Evolutionary conservation across 2,329 filamentous ascomycete species (phyloP), one percentile per base, ranked within the genome.

Genomic region (Teratosphaeria epicoccoides): DNA sequence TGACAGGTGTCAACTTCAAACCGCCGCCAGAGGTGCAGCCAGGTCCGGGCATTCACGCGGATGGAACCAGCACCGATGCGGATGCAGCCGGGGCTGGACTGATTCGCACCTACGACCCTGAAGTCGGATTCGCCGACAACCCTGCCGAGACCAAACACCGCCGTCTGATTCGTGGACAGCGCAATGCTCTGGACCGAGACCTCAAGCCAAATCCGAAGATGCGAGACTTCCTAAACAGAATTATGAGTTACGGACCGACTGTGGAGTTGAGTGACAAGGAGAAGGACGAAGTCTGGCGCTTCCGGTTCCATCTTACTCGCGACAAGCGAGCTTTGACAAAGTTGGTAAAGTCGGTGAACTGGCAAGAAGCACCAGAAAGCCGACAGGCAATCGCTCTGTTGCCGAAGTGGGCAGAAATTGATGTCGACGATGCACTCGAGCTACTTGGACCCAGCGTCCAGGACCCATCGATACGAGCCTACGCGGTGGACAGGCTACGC

Each of bases 311-410:
- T 67, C 71, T 98, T 22, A 93, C 90, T 1, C 80, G 89, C 52
- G 90, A 98, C 67, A 98, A 98, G 60, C 67, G 72, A 51, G 74
- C 91, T 2, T 75, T 97, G 52, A 98, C 91, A 28, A 98, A 98
- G 63, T 95, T 98, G 61, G 88, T 97, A 67, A 98, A 97, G 68
- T 96, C 91, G 0, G 91, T 96, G 37, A 90, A 94, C 59, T 98
- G 93, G 91, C 82, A 81, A 47, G 91, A 95, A 66, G 79, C 81
- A 46, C 82, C 82, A 55, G 91, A 98, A 73, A 83, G 87, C 3
- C 84, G 87, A 53, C 89, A 96, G 71, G 90, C 91, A 5, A 87
- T 93, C 23, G 88, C 94, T 55, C 82, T 98, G 4, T 77, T 98
- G 17, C 82, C 85, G 0, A 91, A 90, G 61, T 98, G 93, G 93